phyloP scores from a whole-genome alignment of 78 protist species.

The Mastigamoeba balamuthi region DNA sequence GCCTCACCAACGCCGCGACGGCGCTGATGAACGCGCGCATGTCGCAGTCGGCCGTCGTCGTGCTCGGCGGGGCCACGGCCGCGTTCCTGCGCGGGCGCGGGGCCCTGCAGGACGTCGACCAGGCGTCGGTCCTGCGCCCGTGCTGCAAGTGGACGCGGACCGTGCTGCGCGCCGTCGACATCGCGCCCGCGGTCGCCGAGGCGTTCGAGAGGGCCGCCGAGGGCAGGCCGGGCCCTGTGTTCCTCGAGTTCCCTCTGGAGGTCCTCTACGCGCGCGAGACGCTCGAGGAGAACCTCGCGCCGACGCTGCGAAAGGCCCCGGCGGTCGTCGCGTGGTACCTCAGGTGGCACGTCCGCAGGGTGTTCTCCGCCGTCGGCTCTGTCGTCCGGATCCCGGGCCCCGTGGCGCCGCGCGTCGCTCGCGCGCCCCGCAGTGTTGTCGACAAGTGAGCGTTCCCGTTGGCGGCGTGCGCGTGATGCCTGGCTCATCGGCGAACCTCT shows the following conservation, averaged over 20 bases:
- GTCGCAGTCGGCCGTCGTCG: slow-evolving; percentile 62
- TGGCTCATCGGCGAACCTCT: neutral
- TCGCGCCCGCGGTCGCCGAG: slow-evolving; percentile 39
- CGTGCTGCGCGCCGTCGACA: slow-evolving; percentile 15
- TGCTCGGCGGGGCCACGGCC: slow-evolving; percentile 69
- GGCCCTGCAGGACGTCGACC: slow-evolving; percentile 77
- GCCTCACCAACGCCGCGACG: slow-evolving; percentile 72
- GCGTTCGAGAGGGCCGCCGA: slow-evolving; percentile 17
- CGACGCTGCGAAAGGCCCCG: neutral
- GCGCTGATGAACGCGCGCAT: slow-evolving; percentile 76
- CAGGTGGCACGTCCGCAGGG: slow-evolving; percentile 4
- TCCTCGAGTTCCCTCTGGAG: slow-evolving; percentile 67
- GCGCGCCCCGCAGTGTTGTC: neutral
- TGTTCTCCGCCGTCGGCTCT: neutral
- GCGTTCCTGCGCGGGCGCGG: slow-evolving; percentile 64
- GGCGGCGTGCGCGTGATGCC: neutral
- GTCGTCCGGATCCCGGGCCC: neutral
- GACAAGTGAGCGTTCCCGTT: neutral
- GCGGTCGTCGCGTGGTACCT: neutral
- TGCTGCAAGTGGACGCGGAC: slow-evolving; percentile 31
- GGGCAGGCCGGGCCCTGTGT: slow-evolving; percentile 77
- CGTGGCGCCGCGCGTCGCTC: neutral
- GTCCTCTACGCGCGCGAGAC: slow-evolving; percentile 46
- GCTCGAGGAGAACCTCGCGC: neutral
- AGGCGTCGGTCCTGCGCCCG: slow-evolving; percentile 46